phyloP scores from a whole-genome alignment of 352 stramenopile species.

The Elongisporangium undulatum region DNA sequence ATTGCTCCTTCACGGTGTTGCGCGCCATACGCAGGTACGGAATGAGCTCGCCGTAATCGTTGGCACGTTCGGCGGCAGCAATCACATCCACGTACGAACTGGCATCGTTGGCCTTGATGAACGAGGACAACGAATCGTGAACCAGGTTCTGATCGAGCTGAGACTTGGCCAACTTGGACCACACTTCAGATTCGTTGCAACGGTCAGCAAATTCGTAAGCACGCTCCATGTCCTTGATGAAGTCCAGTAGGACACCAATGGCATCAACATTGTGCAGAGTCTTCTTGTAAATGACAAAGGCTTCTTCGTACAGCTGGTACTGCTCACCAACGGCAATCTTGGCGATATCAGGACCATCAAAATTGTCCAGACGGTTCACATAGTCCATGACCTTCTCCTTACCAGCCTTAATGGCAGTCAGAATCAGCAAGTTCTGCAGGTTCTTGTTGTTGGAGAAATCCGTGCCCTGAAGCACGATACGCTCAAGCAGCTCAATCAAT shows the following conservation, averaged over 20 bases:
- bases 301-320: conserved; percentile 99
- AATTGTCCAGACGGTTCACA: conserved; percentile 99
- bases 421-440: conserved; percentile 99
- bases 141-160: conserved; percentile 96
- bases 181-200: conserved; percentile 98
- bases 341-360: conserved; percentile 99
- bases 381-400: conserved; percentile 99
- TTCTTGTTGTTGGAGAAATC: conserved; percentile 99
- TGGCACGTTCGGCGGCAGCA: conserved; percentile 93
- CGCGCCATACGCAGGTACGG: conserved; percentile 99
- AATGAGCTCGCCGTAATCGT: conserved; percentile 97
- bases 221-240: conserved; percentile 98
- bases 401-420: conserved; percentile 99
- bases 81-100: conserved; percentile 98
- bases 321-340: conserved; percentile 97
- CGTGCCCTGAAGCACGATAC: conserved; percentile 99
- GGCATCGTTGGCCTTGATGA: conserved; percentile 99
- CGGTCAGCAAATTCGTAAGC: conserved; percentile 99
- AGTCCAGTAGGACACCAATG: conserved; percentile 91
- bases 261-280: conserved; percentile 96
- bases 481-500: conserved; percentile 98
- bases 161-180: conserved; percentile 98
- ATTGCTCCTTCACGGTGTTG: conserved; percentile 98
- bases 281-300: conserved; percentile 99
- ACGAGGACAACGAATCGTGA: conserved; percentile 97